These are phyloP conservation scores for Dioscorea dumetorum DNA, from an alignment of 106 monocot species.

Conservation along the genomic window DNA sequence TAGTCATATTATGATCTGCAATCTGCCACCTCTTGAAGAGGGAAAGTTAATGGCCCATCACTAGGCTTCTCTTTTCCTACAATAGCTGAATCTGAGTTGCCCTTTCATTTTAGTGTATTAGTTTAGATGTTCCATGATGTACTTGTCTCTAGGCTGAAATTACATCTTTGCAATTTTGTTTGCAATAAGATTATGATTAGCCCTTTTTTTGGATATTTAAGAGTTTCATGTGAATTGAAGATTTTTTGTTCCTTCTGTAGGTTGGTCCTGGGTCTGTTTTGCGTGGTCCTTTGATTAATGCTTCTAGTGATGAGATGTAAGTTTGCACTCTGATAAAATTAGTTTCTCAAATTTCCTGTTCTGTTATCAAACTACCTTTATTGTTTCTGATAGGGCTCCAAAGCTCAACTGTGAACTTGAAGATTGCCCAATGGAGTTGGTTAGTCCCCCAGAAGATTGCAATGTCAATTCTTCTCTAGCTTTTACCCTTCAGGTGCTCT, in stretches of 20 bases:
- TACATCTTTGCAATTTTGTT: too few species aligned
- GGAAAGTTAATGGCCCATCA: too few species aligned
- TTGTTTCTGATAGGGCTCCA: constrained; percentile 59
- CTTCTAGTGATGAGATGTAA: constrained; percentile 71
- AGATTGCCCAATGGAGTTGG: constrained; percentile 76
- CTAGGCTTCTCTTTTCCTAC: too few species aligned
- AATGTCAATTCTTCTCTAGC: constrained; percentile 91
- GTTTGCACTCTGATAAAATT: constrained; percentile 14
- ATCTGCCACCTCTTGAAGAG: too few species aligned
- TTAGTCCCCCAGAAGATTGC: constrained; percentile 97
- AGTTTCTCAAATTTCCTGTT: neutral
- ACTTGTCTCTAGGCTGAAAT: too few species aligned
- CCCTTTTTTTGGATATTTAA: too few species aligned
- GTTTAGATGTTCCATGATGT: too few species aligned
- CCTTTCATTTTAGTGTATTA: too few species aligned
- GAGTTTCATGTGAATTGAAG: too few species aligned
- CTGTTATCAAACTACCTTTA: neutral
- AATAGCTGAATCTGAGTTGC: too few species aligned
- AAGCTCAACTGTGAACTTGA: constrained; percentile 63
- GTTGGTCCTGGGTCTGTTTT: constrained; percentile 89
- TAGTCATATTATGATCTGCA: too few species aligned
- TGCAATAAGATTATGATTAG: too few species aligned
- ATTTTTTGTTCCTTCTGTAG: constrained; percentile 34
- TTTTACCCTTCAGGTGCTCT: constrained; percentile 86
- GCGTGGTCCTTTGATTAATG: constrained; percentile 79